These are phyloP conservation scores for Fallopia convolvulus DNA, from an alignment of 148 eudicot genomes.

Conservation along the genomic window DNA sequence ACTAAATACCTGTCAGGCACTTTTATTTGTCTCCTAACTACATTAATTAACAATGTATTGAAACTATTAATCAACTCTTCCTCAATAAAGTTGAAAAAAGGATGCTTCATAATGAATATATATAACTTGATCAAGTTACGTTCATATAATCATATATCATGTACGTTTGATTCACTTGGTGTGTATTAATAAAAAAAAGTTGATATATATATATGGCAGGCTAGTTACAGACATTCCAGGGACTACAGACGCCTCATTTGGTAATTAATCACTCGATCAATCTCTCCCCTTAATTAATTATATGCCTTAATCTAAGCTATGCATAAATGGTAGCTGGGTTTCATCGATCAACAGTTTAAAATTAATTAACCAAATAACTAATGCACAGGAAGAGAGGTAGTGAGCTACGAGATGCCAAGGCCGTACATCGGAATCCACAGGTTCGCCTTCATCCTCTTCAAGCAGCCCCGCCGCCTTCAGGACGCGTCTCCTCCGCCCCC, in stretches of 20 bases:
- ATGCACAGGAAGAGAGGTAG: constrained; percentile 68
- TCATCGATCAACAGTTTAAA: no score
- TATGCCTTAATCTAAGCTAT: no score
- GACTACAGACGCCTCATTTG: constrained; percentile 79
- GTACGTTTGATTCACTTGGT: no score
- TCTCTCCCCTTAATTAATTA: no score
- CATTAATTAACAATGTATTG: no score
- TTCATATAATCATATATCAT: no score
- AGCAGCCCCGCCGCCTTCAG: constrained; percentile 49
- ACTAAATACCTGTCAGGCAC: no score
- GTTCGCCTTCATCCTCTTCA: constrained; percentile 63
- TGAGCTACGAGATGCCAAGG: constrained; percentile 75
- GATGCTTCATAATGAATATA: neutral
- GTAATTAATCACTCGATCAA: constrained; percentile 23
- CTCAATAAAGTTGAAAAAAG: neutral
- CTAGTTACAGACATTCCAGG: constrained; percentile 91
- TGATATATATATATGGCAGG: constrained; percentile 32
- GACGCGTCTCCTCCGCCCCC: constrained; percentile 28
- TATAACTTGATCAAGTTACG: neutral
- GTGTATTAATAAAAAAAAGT: neutral
- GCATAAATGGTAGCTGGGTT: no score
- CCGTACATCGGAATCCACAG: constrained; percentile 94
- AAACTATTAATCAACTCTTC: no score
- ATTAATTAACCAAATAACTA: neutral
- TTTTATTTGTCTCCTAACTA: no score